phyloP scores from a whole-genome alignment of 2,329 filamentous ascomycete genomes.

The Davidsoniella neocaledoniae region DNA sequence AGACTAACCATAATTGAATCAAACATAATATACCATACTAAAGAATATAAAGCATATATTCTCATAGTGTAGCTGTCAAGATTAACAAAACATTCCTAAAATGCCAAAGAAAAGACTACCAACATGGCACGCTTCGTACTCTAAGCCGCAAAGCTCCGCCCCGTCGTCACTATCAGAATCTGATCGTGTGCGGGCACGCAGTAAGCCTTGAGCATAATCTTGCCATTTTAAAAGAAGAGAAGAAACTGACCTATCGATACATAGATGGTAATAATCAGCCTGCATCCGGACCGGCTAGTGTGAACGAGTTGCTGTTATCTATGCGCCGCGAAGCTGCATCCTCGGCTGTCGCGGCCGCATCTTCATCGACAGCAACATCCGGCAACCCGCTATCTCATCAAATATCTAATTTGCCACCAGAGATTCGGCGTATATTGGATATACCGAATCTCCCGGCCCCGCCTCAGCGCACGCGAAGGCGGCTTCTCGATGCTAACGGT shows the following conservation, averaged over 20 bases:
- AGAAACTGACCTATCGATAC: no score
- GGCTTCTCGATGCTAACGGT: background rate
- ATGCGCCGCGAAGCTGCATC: background rate
- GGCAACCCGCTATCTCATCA: background rate
- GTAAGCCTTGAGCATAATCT: background rate
- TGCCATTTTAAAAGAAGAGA: no score
- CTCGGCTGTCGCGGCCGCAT: background rate
- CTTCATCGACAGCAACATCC: background rate
- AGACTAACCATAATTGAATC: no score
- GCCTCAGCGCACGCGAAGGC: background rate
- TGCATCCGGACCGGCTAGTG: background rate
- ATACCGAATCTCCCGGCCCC: background rate
- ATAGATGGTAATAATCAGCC: background rate
- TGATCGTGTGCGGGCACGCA: background rate
- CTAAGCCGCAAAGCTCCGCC: conserved; percentile 2
- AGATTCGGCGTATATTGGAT: background rate
- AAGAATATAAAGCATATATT: no score
- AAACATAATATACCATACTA: no score
- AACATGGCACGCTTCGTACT: background rate
- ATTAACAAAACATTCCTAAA: background rate
- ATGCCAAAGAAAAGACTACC: conserved; percentile 3
- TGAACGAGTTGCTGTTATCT: no score
- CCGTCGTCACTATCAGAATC: background rate
- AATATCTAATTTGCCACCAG: background rate
- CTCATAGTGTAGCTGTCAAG: no score